These are phyloP conservation scores for Madurella mycetomatis DNA, from an alignment of 2,329 filamentous ascomycete species.

Conservation along the genomic window DNA sequence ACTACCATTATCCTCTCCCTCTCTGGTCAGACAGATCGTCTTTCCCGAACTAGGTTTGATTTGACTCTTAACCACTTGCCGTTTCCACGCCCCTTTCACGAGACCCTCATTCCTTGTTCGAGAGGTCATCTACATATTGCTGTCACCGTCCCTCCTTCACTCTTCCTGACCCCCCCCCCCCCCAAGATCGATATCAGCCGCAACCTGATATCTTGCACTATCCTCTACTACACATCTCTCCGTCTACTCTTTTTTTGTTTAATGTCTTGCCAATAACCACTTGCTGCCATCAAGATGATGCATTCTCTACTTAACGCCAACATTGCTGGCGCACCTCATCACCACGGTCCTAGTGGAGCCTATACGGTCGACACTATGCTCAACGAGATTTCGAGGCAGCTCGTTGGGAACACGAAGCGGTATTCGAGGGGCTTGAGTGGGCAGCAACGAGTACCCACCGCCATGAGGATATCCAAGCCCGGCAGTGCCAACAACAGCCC, in stretches of 20 bases:
- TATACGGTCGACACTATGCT: constrained; percentile 42
- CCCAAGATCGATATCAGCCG: constrained; percentile 1
- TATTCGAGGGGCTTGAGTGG: constrained; percentile 47
- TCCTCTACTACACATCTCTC: background rate
- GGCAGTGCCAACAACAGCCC: constrained; percentile 67
- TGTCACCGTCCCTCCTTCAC: constrained; percentile 4
- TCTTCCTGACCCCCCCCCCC: background rate
- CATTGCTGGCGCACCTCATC: constrained; percentile 25
- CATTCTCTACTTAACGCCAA: constrained; percentile 33
- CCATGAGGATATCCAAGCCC: constrained; percentile 61
- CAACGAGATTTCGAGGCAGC: constrained; percentile 51
- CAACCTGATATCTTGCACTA: background rate
- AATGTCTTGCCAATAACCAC: constrained; percentile 26
- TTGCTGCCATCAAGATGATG: constrained; percentile 25
- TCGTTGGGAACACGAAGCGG: constrained; percentile 44
- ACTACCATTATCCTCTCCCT: constrained; percentile 24
- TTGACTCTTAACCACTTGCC: constrained; percentile 6
- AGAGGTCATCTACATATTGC: background rate
- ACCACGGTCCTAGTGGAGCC: constrained; percentile 22
- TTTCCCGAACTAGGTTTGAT: constrained; percentile 28
- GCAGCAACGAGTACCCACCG: constrained; percentile 42
- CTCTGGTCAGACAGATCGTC: constrained; percentile 28
- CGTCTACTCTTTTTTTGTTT: background rate
- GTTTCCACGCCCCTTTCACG: constrained; percentile 5
- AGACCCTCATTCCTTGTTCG: constrained; percentile 1